These are phyloP conservation scores for Calonectria multiphialidica DNA, from an alignment of 2,329 filamentous ascomycete genomes.

Conservation along the genomic window DNA sequence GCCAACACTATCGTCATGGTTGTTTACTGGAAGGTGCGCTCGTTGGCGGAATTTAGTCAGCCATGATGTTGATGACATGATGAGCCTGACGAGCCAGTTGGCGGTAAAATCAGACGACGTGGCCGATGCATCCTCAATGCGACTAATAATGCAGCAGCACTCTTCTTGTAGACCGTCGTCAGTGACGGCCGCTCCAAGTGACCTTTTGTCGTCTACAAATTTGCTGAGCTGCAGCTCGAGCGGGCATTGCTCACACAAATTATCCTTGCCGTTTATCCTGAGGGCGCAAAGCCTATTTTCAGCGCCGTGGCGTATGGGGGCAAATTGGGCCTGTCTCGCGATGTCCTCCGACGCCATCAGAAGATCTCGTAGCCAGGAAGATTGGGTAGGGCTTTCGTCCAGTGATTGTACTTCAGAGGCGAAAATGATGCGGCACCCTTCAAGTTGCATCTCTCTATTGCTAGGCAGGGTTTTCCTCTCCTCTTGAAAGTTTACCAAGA, in stretches of 20 bases:
- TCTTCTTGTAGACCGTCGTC: slow-evolving; percentile 71
- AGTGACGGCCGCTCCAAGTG: slow-evolving; percentile 70
- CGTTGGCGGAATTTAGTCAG: slow-evolving; percentile 67
- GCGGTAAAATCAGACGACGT: slow-evolving; percentile 62
- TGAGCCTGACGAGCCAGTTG: slow-evolving; percentile 68
- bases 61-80: slow-evolving; percentile 64
- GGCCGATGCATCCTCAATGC: slow-evolving; percentile 64
- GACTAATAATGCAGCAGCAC: slow-evolving; percentile 68
- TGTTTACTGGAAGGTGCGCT: slow-evolving; percentile 67
- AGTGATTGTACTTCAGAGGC: slow-evolving; percentile 63
- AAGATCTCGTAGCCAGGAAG: slow-evolving; percentile 70
- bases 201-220: slow-evolving; percentile 62
- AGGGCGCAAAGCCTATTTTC: slow-evolving; percentile 62
- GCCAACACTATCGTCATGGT: slow-evolving; percentile 64
- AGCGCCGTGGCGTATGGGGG: slow-evolving; percentile 58
- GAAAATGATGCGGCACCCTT: slow-evolving; percentile 69
- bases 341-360: slow-evolving; percentile 62
- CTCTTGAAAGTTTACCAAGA: slow-evolving; percentile 58
- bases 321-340: slow-evolving; percentile 59
- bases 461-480: slow-evolving; percentile 55
- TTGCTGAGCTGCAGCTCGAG: slow-evolving; percentile 67
- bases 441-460: slow-evolving; percentile 66
- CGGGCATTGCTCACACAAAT: slow-evolving; percentile 68
- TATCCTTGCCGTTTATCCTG: slow-evolving; percentile 69
- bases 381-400: slow-evolving; percentile 51